phyloP scores from a whole-genome alignment of 768 basidiomycete genomes.

The Stropharia rugosoannulata region DNA sequence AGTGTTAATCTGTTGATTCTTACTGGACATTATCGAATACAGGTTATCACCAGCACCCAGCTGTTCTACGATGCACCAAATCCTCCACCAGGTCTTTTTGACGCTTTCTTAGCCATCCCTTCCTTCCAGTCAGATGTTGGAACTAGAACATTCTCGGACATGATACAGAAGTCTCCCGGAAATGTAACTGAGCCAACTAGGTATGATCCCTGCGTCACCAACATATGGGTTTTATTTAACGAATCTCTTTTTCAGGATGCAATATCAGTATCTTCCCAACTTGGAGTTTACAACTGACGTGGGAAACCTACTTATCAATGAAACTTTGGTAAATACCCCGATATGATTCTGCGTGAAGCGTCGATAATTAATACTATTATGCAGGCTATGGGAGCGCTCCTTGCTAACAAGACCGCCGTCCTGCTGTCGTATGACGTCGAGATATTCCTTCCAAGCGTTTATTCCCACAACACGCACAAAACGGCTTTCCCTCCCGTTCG shows the following conservation, averaged over 20 bases:
- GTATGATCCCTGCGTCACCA: slow-evolving; percentile 1
- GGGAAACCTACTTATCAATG: slow-evolving; percentile 33
- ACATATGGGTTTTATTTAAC: neutral
- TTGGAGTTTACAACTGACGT: slow-evolving; percentile 26
- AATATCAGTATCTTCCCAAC: slow-evolving; percentile 39
- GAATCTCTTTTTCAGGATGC: slow-evolving; percentile 11
- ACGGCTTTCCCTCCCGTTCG: slow-evolving; percentile 45
- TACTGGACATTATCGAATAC: slow-evolving; percentile 10
- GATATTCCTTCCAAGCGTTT: slow-evolving; percentile 40
- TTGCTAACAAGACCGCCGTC: slow-evolving; percentile 18
- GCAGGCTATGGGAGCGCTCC: slow-evolving; percentile 28
- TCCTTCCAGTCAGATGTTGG: slow-evolving; percentile 26
- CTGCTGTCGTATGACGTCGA: slow-evolving; percentile 41
- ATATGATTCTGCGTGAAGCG: neutral
- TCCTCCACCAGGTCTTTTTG: slow-evolving; percentile 43
- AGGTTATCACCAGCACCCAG: neutral
- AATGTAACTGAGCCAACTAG: slow-evolving; percentile 22
- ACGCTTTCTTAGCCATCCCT: slow-evolving; percentile 43
- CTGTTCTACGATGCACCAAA: slow-evolving; percentile 55
- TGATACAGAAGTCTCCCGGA: slow-evolving; percentile 30
- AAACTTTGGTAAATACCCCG: slow-evolving; percentile 30
- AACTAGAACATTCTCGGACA: slow-evolving; percentile 31
- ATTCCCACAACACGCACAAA: slow-evolving; percentile 32
- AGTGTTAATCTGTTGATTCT: slow-evolving; percentile 13
- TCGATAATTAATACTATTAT: neutral